A percentile compares a stretch with the other conserved stretches of the same genome.
phyloP scores from a whole-genome alignment of 805 yeast genomes.

The Vanderwaltozyma polyspora region DNA sequence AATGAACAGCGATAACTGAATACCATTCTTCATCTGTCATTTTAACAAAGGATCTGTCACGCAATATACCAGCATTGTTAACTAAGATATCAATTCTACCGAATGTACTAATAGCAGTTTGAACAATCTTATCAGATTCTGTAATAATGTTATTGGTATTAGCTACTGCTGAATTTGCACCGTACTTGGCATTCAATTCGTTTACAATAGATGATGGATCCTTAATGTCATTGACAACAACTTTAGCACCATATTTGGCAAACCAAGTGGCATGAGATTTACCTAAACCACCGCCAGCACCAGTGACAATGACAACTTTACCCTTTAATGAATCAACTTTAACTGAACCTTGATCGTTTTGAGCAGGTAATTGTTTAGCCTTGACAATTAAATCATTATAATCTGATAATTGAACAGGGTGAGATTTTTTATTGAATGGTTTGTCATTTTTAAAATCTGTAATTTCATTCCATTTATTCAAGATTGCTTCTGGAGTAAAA shows the following conservation, averaged over 20 bases:
- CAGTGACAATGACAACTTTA: constrained; percentile 85
- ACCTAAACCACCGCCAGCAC: constrained; percentile 93
- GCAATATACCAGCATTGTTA: constrained; percentile 89
- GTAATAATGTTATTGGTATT: constrained; percentile 73
- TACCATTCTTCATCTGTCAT: constrained; percentile 81
- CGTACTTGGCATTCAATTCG: constrained; percentile 53
- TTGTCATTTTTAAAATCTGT: constrained; percentile 45
- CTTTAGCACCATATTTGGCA: constrained; percentile 89
- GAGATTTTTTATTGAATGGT: constrained; percentile 42
- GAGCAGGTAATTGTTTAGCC: constrained; percentile 37
- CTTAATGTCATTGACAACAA: constrained; percentile 82
- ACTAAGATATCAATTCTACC: constrained; percentile 79
- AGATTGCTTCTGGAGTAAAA: constrained; percentile 78
- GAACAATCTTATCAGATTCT: constrained; percentile 62
- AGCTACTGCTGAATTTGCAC: constrained; percentile 69
- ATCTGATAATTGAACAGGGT: constrained; percentile 67
- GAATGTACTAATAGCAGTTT: constrained; percentile 62
- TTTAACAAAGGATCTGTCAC: constrained; percentile 80
- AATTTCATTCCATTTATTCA: constrained; percentile 53
- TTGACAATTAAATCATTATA: constrained; percentile 49
- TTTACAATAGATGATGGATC: constrained; percentile 65
- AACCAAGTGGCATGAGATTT: constrained; percentile 75
- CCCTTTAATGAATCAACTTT: constrained; percentile 50
- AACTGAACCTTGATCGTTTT: constrained; percentile 45
- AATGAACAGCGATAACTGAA: constrained; percentile 68